Conservation (phyloP, 495 filamentous ascomycete genomes). For the Aspergillus egyptiacus region DNA sequence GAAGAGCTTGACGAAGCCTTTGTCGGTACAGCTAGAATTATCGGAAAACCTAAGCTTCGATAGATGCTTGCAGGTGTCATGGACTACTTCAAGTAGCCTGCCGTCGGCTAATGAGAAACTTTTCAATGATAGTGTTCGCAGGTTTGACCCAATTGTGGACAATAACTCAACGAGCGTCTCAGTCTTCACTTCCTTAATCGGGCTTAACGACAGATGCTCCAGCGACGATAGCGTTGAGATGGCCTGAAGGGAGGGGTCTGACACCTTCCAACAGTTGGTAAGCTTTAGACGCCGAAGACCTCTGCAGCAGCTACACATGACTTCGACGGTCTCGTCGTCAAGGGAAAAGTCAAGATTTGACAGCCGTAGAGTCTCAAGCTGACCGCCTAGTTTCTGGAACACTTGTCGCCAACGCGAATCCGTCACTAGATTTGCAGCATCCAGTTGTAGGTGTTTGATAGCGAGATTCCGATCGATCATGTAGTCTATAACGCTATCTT, state of each 20-base stretch:
- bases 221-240: conserved; percentile 55
- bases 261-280: conserved; percentile 49
- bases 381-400: conserved; percentile 53
- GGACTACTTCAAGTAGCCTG: conserved; percentile 56
- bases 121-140: conserved; percentile 69
- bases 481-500: conserved; percentile 73
- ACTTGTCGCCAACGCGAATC: conserved; percentile 64
- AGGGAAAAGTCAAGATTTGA: conserved; percentile 64
- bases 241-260: conserved; percentile 39
- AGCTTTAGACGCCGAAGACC: conserved; percentile 70
- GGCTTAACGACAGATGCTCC: conserved; percentile 64
- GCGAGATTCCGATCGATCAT: conserved; percentile 61
- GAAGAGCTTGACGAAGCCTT: conserved; percentile 65
- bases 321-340: conserved; percentile 57
- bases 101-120: conserved; percentile 54
- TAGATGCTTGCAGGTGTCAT: conserved; percentile 59
- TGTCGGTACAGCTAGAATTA: conserved; percentile 68
- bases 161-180: conserved; percentile 56
- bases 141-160: conserved; percentile 47
- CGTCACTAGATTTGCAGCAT: conserved; percentile 73
- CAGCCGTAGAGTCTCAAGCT: conserved; percentile 62
- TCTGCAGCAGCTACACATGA: conserved; percentile 53
- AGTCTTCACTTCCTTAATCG: conserved; percentile 49
- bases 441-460: conserved; percentile 58
- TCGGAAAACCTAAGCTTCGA: conserved; percentile 70